phyloP scores from a whole-genome alignment of 345 rosid species.

The Pistacia vera region DNA sequence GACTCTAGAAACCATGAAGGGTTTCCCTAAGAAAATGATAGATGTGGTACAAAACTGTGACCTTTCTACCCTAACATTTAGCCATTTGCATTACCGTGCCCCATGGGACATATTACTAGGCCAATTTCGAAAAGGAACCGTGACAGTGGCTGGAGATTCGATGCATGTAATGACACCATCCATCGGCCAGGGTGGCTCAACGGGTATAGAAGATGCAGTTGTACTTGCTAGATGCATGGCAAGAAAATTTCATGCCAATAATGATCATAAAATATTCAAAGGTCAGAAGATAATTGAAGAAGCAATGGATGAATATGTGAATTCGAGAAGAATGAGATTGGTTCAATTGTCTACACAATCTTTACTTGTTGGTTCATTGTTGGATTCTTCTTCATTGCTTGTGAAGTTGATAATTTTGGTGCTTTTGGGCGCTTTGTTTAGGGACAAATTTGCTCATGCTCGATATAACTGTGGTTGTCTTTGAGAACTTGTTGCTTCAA shows the following conservation, averaged over 20 bases:
- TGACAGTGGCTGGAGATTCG: neutral
- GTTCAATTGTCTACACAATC: neutral
- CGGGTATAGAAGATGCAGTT: conserved; percentile 23
- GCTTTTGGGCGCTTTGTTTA: neutral
- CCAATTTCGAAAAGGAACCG: neutral
- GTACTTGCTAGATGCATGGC: neutral
- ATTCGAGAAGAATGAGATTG: neutral
- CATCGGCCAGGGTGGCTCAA: conserved; percentile 36
- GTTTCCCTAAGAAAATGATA: conserved; percentile 14
- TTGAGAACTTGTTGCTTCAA: neutral
- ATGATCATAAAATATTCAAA: no score
- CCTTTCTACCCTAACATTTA: no score
- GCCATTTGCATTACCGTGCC: neutral
- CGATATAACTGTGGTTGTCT: neutral
- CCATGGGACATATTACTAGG: neutral
- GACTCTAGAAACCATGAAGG: conserved; percentile 31
- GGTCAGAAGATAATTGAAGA: no score
- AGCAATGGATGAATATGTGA: no score
- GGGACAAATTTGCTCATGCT: neutral
- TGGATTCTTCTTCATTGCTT: neutral
- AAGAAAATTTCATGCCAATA: no score
- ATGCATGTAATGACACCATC: conserved; percentile 41
- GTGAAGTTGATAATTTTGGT: neutral
- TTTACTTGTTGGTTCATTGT: neutral
- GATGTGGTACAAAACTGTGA: no score